A percentile compares a stretch with the other conserved stretches of the same genome.
Conservation (phyloP, 805 yeast species). For the Teunomyces stri region DNA sequence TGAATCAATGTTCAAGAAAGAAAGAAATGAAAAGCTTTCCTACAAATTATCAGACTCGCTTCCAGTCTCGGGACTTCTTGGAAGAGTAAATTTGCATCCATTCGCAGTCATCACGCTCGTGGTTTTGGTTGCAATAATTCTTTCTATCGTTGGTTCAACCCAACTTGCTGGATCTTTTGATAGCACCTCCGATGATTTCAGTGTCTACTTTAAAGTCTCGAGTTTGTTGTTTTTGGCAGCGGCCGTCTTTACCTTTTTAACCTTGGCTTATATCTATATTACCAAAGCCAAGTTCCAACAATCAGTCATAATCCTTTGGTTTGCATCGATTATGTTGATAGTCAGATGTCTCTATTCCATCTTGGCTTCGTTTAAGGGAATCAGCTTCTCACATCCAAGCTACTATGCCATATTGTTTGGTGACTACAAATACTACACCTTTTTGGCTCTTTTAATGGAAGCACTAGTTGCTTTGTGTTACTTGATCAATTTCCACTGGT, state of each 20-base stretch:
- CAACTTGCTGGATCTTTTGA: background rate
- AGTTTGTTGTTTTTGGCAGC: conserved; percentile 6
- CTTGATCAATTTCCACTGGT: conserved; percentile 7
- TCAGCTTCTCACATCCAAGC: conserved; percentile 5
- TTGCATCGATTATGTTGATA: conserved; percentile 1
- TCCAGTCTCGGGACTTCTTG: background rate
- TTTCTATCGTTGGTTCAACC: conserved; percentile 4
- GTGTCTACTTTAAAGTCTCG: conserved; percentile 1
- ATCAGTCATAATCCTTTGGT: background rate
- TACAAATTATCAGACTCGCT: background rate
- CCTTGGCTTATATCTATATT: background rate
- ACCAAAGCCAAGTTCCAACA: background rate
- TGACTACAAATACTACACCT: conserved; percentile 11
- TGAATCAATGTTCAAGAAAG: conserved; percentile 3
- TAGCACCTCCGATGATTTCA: background rate
- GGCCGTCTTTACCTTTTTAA: background rate
- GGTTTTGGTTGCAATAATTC: conserved; percentile 4
- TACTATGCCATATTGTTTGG: conserved; percentile 6
- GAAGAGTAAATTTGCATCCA: conserved; percentile 1
- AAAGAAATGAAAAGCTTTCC: conserved; percentile 1
- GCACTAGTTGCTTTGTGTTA: conserved; percentile 3
- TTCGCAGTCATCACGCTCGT: conserved; percentile 1
- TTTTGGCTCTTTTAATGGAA: conserved; percentile 8
- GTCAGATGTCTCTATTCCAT: conserved; percentile 7
- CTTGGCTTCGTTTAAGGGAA: conserved; percentile 4